Evolutionary conservation across 805 yeast genomes (phyloP), one percentile per base, ranked within the genome.

Genomic region (Hanseniaspora clermontiae): DNA sequence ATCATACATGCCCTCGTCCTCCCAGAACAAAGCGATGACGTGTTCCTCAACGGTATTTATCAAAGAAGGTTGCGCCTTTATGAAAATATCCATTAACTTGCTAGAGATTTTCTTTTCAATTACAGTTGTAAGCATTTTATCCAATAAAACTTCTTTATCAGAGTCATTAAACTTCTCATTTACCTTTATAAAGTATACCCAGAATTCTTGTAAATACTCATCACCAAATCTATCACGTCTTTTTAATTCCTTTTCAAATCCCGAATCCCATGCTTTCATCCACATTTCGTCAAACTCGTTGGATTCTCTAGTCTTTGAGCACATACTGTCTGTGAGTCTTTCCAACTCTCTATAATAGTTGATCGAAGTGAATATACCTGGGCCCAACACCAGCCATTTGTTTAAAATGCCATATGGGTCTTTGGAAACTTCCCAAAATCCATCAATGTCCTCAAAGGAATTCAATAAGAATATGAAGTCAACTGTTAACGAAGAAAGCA

Each of bases 381-480:
- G 77, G 0, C 88, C 84, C 14, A 80, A 59, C 12, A 69, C 69
- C 20, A 84, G 61, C 59, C 82, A 75, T 0, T 69, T 74, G 1
- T 71, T 48, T 11, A 84, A 63, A 58, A 74, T 74, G 3, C 72
- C 73, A 17, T 72, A 71, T 0, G 80, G 60, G 3, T 69, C 68
- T 57, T 82, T 83, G 20, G 71, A 73, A 60, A 75, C 77, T 3
- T 73, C 67, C 83, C 87, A 82, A 49, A 83, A 71, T 17, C 74
- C 70, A 59, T 78, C 77, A 45, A 73, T 67, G n/a, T 66, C 64
- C 15, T 78, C 73, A 31, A 83, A 61, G 0, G 69, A 61, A 3
- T 72, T 66, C 38, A 83, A 62, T 0, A 80, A 70, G 14, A 75
- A 73, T 61, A 84, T 61, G 12, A 82, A 74, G 14, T 77, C 75